Evolutionary conservation across 2,329 filamentous ascomycete species (phyloP).

Genomic region (Apiospora rasikravindrae): DNA sequence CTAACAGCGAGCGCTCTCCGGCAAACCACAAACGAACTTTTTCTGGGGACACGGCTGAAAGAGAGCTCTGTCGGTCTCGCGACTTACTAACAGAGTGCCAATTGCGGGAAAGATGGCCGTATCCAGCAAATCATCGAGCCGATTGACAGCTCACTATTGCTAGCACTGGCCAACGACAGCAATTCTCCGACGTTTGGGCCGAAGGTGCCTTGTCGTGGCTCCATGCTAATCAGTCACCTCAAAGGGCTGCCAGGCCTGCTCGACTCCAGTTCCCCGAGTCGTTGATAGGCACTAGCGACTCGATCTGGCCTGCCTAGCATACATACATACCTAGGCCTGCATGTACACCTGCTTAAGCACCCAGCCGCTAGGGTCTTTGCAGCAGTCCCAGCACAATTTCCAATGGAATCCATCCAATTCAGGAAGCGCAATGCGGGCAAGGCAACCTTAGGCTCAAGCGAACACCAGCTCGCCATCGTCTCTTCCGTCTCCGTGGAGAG

Average conservation of each 20-base stretch:
- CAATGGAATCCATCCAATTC: conserved; percentile 7
- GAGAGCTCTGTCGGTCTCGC: conserved; percentile 7
- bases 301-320: conserved; percentile 8
- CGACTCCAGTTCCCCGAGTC: conserved; percentile 11
- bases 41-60: conserved; percentile 7
- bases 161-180: conserved; percentile 18
- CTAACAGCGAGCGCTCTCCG: conserved; percentile 5
- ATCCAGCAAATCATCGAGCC: conserved; percentile 1
- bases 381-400: conserved; percentile 1
- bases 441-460: conserved; percentile 12
- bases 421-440: conserved; percentile 13
- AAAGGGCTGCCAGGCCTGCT: neutral
- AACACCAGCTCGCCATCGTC: conserved; percentile 8
- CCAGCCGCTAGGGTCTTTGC: conserved; percentile 9
- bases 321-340: conserved; percentile 8
- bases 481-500: conserved; percentile 9
- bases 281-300: conserved; percentile 12
- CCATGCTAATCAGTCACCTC: neutral
- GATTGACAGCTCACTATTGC: conserved; percentile 13
- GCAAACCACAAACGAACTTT: neutral
- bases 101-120: neutral
- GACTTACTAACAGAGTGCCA: neutral
- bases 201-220: conserved; percentile 17
- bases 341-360: neutral
- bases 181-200: conserved; percentile 21